phyloP scores from a whole-genome alignment of 176 grass and related monocot species.

The maize (Zea mays) region DNA sequence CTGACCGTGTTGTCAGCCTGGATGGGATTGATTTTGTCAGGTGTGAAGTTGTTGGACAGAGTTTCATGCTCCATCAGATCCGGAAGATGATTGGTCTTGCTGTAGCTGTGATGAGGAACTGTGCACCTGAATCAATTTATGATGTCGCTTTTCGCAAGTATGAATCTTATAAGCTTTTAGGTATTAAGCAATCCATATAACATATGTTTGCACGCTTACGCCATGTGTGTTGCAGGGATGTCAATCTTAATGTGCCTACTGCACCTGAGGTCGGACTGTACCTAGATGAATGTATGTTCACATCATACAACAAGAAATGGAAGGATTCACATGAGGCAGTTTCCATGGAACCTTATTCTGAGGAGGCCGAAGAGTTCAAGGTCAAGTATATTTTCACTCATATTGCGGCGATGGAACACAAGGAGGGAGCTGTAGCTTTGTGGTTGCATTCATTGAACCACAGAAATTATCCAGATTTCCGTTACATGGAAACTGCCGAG shows the following conservation, averaged over 20 bases:
- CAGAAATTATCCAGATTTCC: slow-evolving; percentile 91
- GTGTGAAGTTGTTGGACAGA: slow-evolving; percentile 92
- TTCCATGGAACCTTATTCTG: slow-evolving; percentile 76
- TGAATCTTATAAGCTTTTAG: slow-evolving; percentile 24
- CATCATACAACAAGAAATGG: slow-evolving; percentile 90
- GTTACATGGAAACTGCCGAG: slow-evolving; percentile 50
- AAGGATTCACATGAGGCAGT: slow-evolving; percentile 84
- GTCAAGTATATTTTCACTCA: slow-evolving; percentile 92
- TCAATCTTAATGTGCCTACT: slow-evolving; percentile 88
- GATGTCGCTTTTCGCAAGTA: slow-evolving; percentile 82
- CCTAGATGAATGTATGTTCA: slow-evolving; percentile 86
- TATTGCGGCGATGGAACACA: slow-evolving; percentile 90
- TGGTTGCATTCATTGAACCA: slow-evolving; percentile 93
- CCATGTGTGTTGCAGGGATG: slow-evolving; percentile 59
- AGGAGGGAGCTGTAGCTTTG: slow-evolving; percentile 78
- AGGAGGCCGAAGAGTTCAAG: slow-evolving; percentile 79
- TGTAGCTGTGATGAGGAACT: slow-evolving; percentile 86
- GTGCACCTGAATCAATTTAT: slow-evolving; percentile 69
- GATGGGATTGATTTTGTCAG: slow-evolving; percentile 93
- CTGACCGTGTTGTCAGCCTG: slow-evolving; percentile 60
- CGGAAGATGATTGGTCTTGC: slow-evolving; percentile 87
- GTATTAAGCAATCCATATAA: not conserved
- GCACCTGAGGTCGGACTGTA: slow-evolving; percentile 89
- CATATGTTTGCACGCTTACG: not conserved
- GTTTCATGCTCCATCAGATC: slow-evolving; percentile 98